Conservation (phyloP, 257 asterid species). For the Solanum arcanum region DNA sequence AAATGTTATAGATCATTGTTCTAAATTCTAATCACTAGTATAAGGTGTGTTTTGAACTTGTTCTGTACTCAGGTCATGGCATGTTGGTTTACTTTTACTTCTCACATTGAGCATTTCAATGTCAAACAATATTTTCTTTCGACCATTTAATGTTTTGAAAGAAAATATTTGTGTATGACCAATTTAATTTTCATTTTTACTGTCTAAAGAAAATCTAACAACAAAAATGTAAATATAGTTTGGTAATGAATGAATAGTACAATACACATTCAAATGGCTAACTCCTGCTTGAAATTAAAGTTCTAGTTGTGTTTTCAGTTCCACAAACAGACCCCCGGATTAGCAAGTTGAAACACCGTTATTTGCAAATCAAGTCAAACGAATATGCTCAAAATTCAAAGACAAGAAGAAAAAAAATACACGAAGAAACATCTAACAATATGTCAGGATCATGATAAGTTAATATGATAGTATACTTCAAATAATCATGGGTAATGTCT, state of each 20-base stretch:
- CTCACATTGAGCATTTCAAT: not conserved
- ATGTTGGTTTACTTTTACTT: not conserved
- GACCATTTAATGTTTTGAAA: not conserved
- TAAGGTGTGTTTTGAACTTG: not conserved
- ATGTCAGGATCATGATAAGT: not conserved
- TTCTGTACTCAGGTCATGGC: not conserved
- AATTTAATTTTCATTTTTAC: not conserved
- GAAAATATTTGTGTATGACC: too few species aligned
- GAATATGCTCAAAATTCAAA: not conserved
- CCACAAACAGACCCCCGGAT: not conserved
- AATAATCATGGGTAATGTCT: too few species aligned
- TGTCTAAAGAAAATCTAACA: not conserved
- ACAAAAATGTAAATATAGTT: not conserved
- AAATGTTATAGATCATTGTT: not conserved
- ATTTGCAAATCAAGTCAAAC: not conserved
- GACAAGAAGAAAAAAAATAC: not conserved
- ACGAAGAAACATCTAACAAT: not conserved
- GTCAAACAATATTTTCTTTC: not conserved
- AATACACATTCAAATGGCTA: not conserved
- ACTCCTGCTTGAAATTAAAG: not conserved
- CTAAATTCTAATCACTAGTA: not conserved
- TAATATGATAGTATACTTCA: too few species aligned
- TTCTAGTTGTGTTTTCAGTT: not conserved
- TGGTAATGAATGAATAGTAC: not conserved
- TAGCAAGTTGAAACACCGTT: not conserved